A percentile compares a stretch with the other conserved stretches of the same genome.
These are phyloP conservation scores for Gossypium mustelinum DNA, from an alignment of 345 rosid species.

Conservation along the genomic window DNA sequence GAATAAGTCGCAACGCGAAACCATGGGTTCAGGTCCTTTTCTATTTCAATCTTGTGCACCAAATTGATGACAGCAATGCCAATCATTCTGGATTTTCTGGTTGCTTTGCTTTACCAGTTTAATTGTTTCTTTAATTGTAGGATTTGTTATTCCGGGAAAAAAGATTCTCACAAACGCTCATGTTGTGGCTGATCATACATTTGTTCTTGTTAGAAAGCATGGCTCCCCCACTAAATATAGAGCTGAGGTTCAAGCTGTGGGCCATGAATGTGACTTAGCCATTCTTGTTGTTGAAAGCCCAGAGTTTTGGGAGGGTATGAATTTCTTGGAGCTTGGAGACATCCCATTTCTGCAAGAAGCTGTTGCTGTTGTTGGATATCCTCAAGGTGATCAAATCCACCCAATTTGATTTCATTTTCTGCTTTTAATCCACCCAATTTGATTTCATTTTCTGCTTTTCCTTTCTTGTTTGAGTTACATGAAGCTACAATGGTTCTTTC, in stretches of 20 bases:
- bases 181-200: constrained; percentile 80
- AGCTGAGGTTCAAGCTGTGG: constrained; percentile 67
- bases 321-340: constrained; percentile 67
- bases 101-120: neutral
- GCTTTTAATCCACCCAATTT: neutral
- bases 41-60: neutral
- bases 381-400: constrained; percentile 53
- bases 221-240: constrained; percentile 68
- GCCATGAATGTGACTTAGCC: constrained; percentile 87
- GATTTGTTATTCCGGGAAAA: constrained; percentile 60
- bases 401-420: neutral
- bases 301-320: constrained; percentile 62
- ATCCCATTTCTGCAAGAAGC: constrained; percentile 71
- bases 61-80: neutral
- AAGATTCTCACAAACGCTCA: constrained; percentile 83
- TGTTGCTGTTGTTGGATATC: constrained; percentile 85
- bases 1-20: constrained; percentile 70
- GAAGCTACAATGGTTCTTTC: neutral
- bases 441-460: neutral
- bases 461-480: neutral
- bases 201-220: constrained; percentile 80
- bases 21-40: constrained; percentile 59
- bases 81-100: neutral
- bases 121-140: constrained; percentile 21
- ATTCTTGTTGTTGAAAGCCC: constrained; percentile 61